Evolutionary conservation across 176 grass and related monocot genomes (phyloP).

Genomic region (Paspalum vaginatum): DNA sequence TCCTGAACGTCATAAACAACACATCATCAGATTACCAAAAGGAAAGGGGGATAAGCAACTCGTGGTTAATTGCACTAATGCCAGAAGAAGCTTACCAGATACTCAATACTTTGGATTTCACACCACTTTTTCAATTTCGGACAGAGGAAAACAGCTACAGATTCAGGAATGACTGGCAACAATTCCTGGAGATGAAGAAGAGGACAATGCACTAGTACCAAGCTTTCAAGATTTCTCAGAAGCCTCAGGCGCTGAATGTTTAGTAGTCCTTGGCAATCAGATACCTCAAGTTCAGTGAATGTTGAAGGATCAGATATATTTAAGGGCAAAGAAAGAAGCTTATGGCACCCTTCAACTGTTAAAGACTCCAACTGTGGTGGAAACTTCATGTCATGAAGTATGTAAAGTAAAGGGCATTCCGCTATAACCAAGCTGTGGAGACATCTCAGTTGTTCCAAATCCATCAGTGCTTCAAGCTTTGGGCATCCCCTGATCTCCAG

Average conservation of each 20-base stretch:
- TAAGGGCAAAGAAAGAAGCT: conserved; percentile 33
- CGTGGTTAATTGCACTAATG: background rate
- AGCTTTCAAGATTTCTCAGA: conserved; percentile 33
- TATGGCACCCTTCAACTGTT: conserved; percentile 40
- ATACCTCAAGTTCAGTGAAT: conserved; percentile 42
- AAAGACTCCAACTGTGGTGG: conserved; percentile 28
- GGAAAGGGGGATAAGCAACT: background rate
- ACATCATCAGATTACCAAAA: background rate
- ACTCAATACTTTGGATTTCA: conserved; percentile 25
- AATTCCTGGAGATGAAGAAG: conserved; percentile 17
- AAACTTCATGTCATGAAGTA: background rate
- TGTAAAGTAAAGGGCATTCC: conserved; percentile 36
- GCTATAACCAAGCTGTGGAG: conserved; percentile 33
- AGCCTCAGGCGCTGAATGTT: background rate
- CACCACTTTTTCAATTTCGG: conserved; percentile 51
- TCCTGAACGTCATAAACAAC: conserved; percentile 3
- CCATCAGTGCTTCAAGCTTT: conserved; percentile 25
- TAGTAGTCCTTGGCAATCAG: conserved; percentile 35
- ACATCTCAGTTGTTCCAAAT: background rate
- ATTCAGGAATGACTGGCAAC: conserved; percentile 13
- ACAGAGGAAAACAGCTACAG: conserved; percentile 30
- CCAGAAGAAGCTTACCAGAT: background rate
- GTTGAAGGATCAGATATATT: background rate
- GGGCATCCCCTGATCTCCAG: conserved; percentile 48
- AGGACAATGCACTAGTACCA: conserved; percentile 32